A percentile compares a stretch with the other conserved stretches of the same genome.
Conservation (phyloP, 345 rosid species). For the Citrus unshiu region DNA sequence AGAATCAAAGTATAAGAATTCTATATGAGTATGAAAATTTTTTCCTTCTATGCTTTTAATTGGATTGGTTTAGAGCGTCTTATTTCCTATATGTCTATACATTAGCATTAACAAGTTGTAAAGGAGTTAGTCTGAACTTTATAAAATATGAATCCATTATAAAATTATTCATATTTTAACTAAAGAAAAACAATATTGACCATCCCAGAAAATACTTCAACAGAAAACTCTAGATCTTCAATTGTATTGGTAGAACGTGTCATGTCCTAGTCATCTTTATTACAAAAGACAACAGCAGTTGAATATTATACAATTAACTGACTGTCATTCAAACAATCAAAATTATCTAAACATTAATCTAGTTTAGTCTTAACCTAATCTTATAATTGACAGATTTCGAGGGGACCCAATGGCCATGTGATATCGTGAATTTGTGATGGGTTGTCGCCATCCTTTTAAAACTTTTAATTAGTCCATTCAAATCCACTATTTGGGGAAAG, state of each 20-base stretch:
- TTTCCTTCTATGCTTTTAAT: background rate
- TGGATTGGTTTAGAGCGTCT: background rate
- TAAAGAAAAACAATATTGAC: too few species aligned
- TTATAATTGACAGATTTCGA: background rate
- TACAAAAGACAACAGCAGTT: background rate
- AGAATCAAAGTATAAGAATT: background rate
- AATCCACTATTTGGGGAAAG: background rate
- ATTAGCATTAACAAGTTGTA: too few species aligned
- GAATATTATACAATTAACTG: too few species aligned
- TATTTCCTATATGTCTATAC: background rate
- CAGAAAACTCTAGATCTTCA: background rate
- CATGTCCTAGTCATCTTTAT: background rate
- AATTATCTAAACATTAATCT: background rate
- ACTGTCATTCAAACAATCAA: background rate
- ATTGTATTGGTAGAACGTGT: background rate
- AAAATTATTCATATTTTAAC: too few species aligned
- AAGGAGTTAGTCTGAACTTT: too few species aligned
- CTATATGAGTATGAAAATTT: background rate
- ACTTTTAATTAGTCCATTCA: background rate
- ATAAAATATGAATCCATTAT: too few species aligned
- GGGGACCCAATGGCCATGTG: constrained; percentile 1
- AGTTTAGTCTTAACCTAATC: background rate
- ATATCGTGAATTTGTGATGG: background rate
- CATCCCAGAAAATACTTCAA: too few species aligned
- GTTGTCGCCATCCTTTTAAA: background rate